Conservation (phyloP, 257 asterid genomes). For the Nicotiana tomentosiformis region DNA sequence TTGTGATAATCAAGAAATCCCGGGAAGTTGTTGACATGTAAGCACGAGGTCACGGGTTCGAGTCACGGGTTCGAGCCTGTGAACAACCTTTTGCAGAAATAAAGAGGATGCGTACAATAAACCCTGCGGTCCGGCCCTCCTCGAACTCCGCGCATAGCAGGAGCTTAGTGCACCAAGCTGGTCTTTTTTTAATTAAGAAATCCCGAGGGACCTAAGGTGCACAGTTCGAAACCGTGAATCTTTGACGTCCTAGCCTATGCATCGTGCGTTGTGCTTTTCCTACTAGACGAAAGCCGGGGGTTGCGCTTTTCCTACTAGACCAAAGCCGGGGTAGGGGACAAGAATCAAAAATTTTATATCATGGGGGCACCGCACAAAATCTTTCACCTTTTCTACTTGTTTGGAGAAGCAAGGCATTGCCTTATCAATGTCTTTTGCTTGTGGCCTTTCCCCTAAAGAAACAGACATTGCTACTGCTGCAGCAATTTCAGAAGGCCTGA, state of each 20-base stretch:
- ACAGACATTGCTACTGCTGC: constrained; percentile 66
- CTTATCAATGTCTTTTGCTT: constrained; percentile 39
- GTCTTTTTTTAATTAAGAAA: neutral
- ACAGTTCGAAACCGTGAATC: constrained; percentile 4
- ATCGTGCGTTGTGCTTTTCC: neutral
- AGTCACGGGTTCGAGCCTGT: no score
- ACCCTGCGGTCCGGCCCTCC: no score
- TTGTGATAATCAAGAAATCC: neutral
- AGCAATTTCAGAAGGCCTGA: constrained; percentile 74
- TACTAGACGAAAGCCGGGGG: neutral
- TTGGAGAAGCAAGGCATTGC: constrained; percentile 35
- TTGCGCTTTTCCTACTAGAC: neutral
- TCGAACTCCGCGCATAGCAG: no score
- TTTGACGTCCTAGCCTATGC: neutral
- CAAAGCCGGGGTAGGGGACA: neutral
- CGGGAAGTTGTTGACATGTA: no score
- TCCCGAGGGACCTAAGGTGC: neutral
- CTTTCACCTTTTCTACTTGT: constrained; percentile 52
- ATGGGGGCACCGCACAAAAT: neutral
- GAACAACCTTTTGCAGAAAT: no score
- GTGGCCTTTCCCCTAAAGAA: constrained; percentile 32
- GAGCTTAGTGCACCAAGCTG: no score
- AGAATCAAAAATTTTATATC: neutral
- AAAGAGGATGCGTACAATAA: no score
- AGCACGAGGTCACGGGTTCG: no score